These are phyloP conservation scores for Teratosphaeriaceae sp. DNA, from an alignment of 2,329 filamentous ascomycete species.

Conservation along the genomic window DNA sequence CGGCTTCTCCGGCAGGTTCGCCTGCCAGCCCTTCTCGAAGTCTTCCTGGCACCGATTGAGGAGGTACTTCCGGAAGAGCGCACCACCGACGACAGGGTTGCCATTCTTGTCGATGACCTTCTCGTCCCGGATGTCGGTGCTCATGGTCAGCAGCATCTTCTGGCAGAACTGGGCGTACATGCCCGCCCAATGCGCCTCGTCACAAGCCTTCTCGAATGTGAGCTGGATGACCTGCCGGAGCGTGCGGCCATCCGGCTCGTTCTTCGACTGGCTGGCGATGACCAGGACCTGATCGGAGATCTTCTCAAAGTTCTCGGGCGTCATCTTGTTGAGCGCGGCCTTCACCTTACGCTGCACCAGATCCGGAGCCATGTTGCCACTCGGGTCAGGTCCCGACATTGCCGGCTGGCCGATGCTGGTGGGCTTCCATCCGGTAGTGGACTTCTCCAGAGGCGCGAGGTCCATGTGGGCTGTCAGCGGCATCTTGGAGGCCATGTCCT, in stretches of 20 bases:
- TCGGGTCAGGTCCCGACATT: constrained; percentile 39
- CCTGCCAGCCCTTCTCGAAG: constrained; percentile 96
- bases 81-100: constrained; percentile 83
- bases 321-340: constrained; percentile 99
- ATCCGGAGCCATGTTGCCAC: constrained; percentile 70
- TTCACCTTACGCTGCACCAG: constrained; percentile 99
- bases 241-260: constrained; percentile 88
- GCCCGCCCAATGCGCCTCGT: constrained; percentile 95
- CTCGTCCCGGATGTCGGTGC: constrained; percentile 88
- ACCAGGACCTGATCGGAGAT: constrained; percentile 88
- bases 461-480: constrained; percentile 80
- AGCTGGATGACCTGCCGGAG: constrained; percentile 97
- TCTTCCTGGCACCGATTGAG: constrained; percentile 98
- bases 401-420: constrained; percentile 54
- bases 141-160: constrained; percentile 94
- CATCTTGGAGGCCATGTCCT: constrained; percentile 76
- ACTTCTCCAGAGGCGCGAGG: constrained; percentile 68
- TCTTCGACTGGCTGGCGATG: constrained; percentile 92
- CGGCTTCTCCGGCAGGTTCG: constrained; percentile 71
- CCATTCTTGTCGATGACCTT: constrained; percentile 86
- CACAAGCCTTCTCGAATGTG: constrained; percentile 97
- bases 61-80: constrained; percentile 95
- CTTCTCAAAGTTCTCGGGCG: constrained; percentile 95
- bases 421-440: constrained; percentile 83
- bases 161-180: constrained; percentile 99